Conservation (phyloP, 2,329 filamentous ascomycete species). For the Fusarium burgessii region DNA sequence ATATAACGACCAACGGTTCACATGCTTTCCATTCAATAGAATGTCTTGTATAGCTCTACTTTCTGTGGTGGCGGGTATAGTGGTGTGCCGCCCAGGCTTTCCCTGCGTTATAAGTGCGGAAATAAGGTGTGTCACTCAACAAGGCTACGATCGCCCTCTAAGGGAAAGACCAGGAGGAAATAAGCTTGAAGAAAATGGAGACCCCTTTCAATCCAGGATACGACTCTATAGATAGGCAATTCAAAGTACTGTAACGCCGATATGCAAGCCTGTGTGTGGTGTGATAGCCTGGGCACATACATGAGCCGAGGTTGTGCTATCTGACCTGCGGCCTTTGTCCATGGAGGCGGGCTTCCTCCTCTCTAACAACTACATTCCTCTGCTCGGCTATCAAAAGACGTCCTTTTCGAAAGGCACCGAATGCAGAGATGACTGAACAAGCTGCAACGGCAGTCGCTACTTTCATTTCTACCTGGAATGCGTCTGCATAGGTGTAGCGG, state of each 20-base stretch:
- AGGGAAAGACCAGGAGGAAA: background rate
- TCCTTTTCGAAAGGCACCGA: conserved; percentile 54
- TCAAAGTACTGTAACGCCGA: conserved; percentile 5
- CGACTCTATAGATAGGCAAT: background rate
- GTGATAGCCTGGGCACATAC: background rate
- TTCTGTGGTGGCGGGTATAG: background rate
- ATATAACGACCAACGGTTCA: conserved; percentile 50
- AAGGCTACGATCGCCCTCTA: background rate
- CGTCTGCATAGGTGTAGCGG: conserved; percentile 56
- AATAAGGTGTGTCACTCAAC: background rate
- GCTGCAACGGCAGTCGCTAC: conserved; percentile 58
- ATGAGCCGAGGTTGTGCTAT: background rate
- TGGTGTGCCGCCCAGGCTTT: background rate
- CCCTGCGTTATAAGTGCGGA: background rate
- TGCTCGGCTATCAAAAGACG: conserved; percentile 37
- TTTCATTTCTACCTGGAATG: conserved; percentile 62
- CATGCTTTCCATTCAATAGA: background rate
- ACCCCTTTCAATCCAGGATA: background rate
- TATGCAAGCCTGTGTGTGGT: background rate
- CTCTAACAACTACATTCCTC: conserved; percentile 28
- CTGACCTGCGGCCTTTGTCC: conserved; percentile 7
- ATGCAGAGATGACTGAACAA: conserved; percentile 54
- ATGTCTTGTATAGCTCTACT: background rate
- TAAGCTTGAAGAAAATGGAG: background rate
- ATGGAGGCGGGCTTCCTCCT: conserved; percentile 33